Evolutionary conservation across 176 grass and related monocot genomes (phyloP), one percentile per base, ranked within the genome.

Genomic region (Olyra latifolia): DNA sequence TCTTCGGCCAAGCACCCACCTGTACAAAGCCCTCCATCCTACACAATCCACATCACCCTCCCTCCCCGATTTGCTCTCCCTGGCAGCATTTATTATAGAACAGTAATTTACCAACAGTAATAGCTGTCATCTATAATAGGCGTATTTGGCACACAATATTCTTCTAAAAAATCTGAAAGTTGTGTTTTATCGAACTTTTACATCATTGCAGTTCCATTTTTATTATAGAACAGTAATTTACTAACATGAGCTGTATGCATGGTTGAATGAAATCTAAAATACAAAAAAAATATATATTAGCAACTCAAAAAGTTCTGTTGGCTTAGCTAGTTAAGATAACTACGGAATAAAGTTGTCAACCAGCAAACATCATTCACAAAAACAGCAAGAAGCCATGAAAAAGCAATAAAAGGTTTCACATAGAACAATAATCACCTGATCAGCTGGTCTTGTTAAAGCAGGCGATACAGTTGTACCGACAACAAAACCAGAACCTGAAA

Each of bases 401-500:
- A 23, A 78, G 61, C 23, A 45, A 22, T 12, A 52, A 10, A 66
- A 52, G 50, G 30, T 49, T 50, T 2, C 38, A 16, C 24, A 48
- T 53, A 52, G n/a, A 52, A 40, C 27, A 41, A 59, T 62, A 79
- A 69, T 60, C 62, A 97, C 94, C 88, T 97, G 94, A 69, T 97
- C 94, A 35, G 91, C 64, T 71, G 94, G 94, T 55, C 91, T 93
- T 23, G 88, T 86, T 72, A 93, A 77, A 79, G 88, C 82, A 74
- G 91, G 91, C 12, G 89, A 86, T 41, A 93, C 94, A 61, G 84
- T 82, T 64, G 81, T 61, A 47, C 91, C 88, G 82, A 87, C 73
- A 75, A 93, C 78, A 42, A 93, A 80, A 28, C 89, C 94, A 85
- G 89, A 93, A 54, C 89, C 84, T 61, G 85, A 91, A 70, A 97